These are phyloP conservation scores for Candida sonorensis DNA, from an alignment of 805 yeast genomes.

Conservation along the genomic window DNA sequence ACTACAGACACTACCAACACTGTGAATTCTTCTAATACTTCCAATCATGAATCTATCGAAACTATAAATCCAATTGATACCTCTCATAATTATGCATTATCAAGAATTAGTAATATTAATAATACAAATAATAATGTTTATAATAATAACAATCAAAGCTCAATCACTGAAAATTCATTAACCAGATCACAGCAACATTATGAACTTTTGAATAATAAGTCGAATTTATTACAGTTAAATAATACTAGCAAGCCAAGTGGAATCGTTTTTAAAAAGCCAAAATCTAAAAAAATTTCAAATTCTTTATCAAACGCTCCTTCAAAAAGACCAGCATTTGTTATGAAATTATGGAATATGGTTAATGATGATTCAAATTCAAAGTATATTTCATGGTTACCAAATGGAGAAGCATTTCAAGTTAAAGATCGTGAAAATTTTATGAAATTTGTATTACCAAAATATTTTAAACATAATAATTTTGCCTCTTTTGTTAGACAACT, in stretches of 20 bases:
- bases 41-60: no score
- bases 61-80: no score
- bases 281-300: conserved; percentile 15
- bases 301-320: conserved; percentile 17
- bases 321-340: conserved; percentile 87
- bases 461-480: conserved; percentile 92
- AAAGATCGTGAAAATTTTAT: conserved; percentile 79
- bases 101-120: conserved; percentile 6
- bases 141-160: conserved; percentile 3
- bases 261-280: conserved; percentile 24
- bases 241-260: no score
- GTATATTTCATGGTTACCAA: conserved; percentile 76
- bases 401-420: conserved; percentile 83
- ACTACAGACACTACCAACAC: no score
- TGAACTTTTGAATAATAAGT: no score
- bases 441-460: conserved; percentile 77
- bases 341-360: conserved; percentile 93
- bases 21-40: no score
- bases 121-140: conserved; percentile 1
- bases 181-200: no score
- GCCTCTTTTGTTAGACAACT: conserved; percentile 94
- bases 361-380: conserved; percentile 67
- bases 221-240: no score
- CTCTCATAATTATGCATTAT: conserved; percentile 5
- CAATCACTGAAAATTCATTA: background rate